A percentile compares a stretch with the other conserved stretches of the same genome.
These are phyloP conservation scores for Collybia nuda DNA, from an alignment of 768 basidiomycete genomes.

Conservation along the genomic window DNA sequence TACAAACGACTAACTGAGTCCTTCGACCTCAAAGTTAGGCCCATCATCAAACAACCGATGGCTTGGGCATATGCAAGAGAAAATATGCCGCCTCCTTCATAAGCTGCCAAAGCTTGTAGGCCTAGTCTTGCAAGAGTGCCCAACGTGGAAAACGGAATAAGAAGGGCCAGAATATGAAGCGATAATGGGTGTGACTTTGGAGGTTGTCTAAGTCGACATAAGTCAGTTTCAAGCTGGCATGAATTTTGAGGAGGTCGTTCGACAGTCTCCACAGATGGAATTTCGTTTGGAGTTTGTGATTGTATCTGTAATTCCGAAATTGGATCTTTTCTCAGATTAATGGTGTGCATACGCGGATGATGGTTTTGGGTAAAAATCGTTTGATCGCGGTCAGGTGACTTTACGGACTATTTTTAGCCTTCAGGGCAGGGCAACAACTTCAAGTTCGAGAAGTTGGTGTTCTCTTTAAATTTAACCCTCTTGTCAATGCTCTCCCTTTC, in stretches of 20 bases:
- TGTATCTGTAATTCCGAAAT: background rate
- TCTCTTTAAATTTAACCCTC: background rate
- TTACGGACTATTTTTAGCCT: slow-evolving; percentile 6
- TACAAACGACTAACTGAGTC: slow-evolving; percentile 75
- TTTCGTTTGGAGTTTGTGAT: slow-evolving; percentile 11
- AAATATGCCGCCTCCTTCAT: slow-evolving; percentile 76
- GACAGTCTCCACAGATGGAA: slow-evolving; percentile 27
- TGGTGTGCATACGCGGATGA: background rate
- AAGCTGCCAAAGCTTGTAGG: slow-evolving; percentile 68
- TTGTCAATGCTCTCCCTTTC: background rate
- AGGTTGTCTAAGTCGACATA: slow-evolving; percentile 27
- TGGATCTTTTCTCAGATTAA: background rate
- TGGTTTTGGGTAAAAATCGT: background rate
- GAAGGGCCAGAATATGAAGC: slow-evolving; percentile 62
- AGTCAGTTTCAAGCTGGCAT: slow-evolving; percentile 23
- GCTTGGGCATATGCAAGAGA: slow-evolving; percentile 84
- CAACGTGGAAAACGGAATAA: slow-evolving; percentile 81
- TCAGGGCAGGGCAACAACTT: background rate
- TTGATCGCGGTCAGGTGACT: too few relatives aligned
- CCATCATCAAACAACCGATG: slow-evolving; percentile 91
- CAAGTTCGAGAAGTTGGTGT: background rate
- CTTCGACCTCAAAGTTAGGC: slow-evolving; percentile 68
- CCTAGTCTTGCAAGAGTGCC: slow-evolving; percentile 86
- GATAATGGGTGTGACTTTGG: slow-evolving; percentile 51
- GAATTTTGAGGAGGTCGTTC: slow-evolving; percentile 30